Evolutionary conservation across 495 filamentous ascomycete species (phyloP), one percentile per base, ranked within the genome.

Genomic region (Durotheca rogersii): DNA sequence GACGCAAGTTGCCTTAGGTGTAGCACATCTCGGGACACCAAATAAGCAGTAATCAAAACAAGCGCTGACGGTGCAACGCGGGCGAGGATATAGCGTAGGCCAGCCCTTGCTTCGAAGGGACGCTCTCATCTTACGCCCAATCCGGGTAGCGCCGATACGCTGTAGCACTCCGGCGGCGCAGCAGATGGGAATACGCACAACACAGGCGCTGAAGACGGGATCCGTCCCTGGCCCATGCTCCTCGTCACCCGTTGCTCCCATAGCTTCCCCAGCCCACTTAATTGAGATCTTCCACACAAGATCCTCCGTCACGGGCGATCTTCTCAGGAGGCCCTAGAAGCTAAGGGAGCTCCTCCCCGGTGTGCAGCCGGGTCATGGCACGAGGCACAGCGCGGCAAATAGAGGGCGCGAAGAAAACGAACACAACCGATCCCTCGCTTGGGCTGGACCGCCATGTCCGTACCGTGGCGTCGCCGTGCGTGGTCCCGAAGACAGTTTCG

Each of bases 221-320:
- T 27, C 23, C 23, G 4, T 27, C 23, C 9, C 23, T 27, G 23
- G 23, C 9, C 23, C 23, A 27, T 27, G 23, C 23, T 27, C 23
- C 23, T 27, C 4, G 23, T 4, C 9, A 27, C 4, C 9, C 23
- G 9, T 27, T 27, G 9, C 23, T 4, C 9, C 43, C 53, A 43
- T 53, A 42, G 20, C 34, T 44, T 15, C 39, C 25, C 38, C 45
- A 32, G 50, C 36, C 50, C 56, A 59, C 56, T 59, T 54, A 32
- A 59, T 59, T 59, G 15, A 59, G 56, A 59, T 59, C 56, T 27
- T 27, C 23, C 9, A 9, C 4, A 27, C 4, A n/a, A 59, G 56
- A 59, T 59, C 56, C 54, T 59, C 56, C 46, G 47, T 58, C 56
- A 41, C 30, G 34, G 56, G 45, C 46, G 50, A 59, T 59, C 56